Conservation (phyloP, 176 grass and related monocot species). For the Aegilops bicornis region DNA sequence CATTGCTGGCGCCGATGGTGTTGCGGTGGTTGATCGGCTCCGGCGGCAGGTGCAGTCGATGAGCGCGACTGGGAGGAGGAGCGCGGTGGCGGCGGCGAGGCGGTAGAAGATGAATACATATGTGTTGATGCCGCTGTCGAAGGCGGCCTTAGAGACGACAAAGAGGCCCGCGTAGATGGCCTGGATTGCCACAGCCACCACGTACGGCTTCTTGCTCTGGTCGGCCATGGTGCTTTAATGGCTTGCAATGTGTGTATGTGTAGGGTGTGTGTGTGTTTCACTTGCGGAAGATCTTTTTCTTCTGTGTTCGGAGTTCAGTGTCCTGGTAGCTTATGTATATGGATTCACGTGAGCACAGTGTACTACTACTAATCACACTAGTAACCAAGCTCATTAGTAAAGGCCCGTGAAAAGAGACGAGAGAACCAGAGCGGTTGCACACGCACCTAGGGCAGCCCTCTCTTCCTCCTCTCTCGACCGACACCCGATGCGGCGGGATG, state of each 20-base stretch:
- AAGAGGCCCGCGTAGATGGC: constrained; percentile 47
- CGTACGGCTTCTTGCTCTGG: constrained; percentile 31
- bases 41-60: background rate
- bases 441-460: too few species aligned
- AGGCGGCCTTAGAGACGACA: constrained; percentile 48
- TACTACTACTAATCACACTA: too few species aligned
- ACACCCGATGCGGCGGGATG: too few species aligned
- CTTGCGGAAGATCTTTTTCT: background rate
- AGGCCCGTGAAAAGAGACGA: too few species aligned
- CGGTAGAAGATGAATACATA: constrained; percentile 49
- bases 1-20: background rate
- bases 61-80: background rate
- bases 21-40: background rate
- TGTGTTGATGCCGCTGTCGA: constrained; percentile 20
- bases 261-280: background rate
- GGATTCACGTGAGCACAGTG: too few species aligned
- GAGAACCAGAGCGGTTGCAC: too few species aligned
- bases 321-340: too few species aligned
- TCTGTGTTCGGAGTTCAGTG: too few species aligned
- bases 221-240: background rate
- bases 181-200: constrained; percentile 43
- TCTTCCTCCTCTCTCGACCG: too few species aligned
- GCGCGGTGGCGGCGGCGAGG: constrained; percentile 21
- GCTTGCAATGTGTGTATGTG: background rate
- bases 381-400: too few species aligned